Evolutionary conservation across 768 basidiomycete species (phyloP).

Genomic region (Mycena capillaripes): DNA sequence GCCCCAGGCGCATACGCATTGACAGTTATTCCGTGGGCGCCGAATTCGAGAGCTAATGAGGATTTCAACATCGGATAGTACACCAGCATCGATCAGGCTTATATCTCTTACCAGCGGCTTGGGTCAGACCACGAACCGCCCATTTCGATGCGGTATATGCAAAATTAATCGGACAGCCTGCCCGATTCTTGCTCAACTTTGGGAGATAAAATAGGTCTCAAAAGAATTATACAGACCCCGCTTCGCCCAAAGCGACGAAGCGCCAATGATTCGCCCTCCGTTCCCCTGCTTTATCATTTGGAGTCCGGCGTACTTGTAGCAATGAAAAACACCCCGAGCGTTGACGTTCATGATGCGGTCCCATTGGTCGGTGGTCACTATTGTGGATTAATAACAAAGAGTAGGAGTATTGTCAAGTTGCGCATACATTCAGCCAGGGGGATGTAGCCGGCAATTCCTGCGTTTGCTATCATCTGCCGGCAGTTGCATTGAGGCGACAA

Average conservation of each 20-base stretch:
- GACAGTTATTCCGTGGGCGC: slow-evolving; percentile 40
- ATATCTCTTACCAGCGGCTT: slow-evolving; percentile 27
- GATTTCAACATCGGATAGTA: no score
- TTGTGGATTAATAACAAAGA: neutral
- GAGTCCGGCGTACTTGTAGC: slow-evolving; percentile 55
- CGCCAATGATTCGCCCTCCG: slow-evolving; percentile 55
- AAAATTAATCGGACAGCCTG: no score
- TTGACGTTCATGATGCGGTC: slow-evolving; percentile 49
- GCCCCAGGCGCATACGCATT: slow-evolving; percentile 44
- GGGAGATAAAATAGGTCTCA: no score
- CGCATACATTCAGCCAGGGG: slow-evolving; percentile 26
- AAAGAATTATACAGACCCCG: neutral
- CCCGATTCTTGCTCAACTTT: no score
- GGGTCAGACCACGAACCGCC: slow-evolving; percentile 31
- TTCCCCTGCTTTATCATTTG: slow-evolving; percentile 55
- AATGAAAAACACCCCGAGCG: slow-evolving; percentile 48
- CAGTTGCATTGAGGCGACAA: neutral
- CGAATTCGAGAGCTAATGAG: slow-evolving; percentile 37
- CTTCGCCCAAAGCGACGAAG: slow-evolving; percentile 34
- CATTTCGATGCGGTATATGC: slow-evolving; percentile 41
- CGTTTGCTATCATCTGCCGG: slow-evolving; percentile 46
- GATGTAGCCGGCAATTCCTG: slow-evolving; percentile 34
- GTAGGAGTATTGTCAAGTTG: no score
- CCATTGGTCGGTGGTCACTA: slow-evolving; percentile 39
- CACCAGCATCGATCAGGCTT: no score